These are phyloP conservation scores for Sungouiozyma intestinalis DNA, from an alignment of 805 yeast species.

Conservation along the genomic window DNA sequence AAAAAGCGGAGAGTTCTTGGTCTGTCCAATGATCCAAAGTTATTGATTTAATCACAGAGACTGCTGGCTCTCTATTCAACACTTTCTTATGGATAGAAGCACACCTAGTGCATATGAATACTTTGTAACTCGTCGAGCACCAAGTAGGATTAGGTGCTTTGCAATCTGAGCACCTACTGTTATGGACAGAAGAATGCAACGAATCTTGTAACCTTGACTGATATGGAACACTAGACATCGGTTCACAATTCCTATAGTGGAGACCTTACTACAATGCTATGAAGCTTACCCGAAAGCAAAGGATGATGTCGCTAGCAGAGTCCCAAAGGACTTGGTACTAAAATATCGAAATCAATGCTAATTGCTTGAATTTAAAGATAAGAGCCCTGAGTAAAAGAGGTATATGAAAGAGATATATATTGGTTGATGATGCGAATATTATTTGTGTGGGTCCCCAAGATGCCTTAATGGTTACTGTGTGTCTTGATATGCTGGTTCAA, in stretches of 20 bases:
- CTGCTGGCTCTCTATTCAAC: slow-evolving; percentile 40
- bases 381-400: too few species aligned
- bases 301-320: too few species aligned
- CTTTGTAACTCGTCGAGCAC: slow-evolving; percentile 38
- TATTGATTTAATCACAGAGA: slow-evolving; percentile 61
- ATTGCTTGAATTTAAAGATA: too few species aligned
- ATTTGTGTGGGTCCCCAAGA: neutral
- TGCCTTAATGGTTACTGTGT: slow-evolving; percentile 25
- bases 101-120: slow-evolving; percentile 76
- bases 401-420: too few species aligned
- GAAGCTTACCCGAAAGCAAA: too few species aligned
- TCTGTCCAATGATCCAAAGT: slow-evolving; percentile 62
- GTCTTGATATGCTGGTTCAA: slow-evolving; percentile 56
- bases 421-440: neutral
- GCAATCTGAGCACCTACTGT: slow-evolving; percentile 75
- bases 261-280: too few species aligned
- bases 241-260: neutral
- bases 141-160: slow-evolving; percentile 48
- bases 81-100: slow-evolving; percentile 60
- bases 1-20: slow-evolving; percentile 38
- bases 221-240: neutral
- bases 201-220: slow-evolving; percentile 41
- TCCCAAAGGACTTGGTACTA: too few species aligned
- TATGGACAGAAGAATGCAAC: slow-evolving; percentile 43
- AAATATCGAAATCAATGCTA: too few species aligned